Conservation (phyloP, 169 alveolate species). For the Cyclospora cayetanensis region DNA sequence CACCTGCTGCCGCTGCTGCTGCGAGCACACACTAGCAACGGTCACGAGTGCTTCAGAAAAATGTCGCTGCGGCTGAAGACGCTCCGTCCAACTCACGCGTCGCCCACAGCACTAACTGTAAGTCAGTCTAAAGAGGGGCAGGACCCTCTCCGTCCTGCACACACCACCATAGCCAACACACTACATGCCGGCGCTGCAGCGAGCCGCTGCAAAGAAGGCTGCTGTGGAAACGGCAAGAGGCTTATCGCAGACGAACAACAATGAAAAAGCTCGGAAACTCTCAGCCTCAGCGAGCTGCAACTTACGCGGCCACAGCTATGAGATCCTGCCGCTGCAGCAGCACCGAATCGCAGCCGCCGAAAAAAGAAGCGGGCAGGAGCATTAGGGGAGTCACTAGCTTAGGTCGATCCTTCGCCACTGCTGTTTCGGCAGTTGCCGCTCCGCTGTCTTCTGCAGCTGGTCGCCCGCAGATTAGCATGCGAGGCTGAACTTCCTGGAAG, state of each 20-base stretch:
- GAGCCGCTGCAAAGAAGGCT: not conserved
- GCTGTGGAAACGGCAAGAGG: too few species aligned
- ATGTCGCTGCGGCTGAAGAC: not conserved
- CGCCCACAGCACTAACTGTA: not conserved
- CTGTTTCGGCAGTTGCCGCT: not conserved
- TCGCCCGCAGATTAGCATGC: not conserved
- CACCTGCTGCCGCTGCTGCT: not conserved
- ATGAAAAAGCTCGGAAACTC: not conserved
- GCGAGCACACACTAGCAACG: too few species aligned
- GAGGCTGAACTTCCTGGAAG: not conserved
- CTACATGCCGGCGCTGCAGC: not conserved
- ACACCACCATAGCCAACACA: not conserved
- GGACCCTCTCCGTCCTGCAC: conserved; percentile 7
- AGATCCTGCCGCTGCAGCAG: conserved; percentile 1
- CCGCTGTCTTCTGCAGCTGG: not conserved
- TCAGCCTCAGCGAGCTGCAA: not conserved
- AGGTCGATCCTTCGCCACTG: not conserved
- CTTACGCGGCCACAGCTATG: not conserved
- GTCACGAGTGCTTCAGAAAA: too few species aligned
- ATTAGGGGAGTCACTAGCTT: not conserved
- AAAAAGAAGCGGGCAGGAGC: not conserved
- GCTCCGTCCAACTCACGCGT: too few species aligned
- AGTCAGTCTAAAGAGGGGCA: not conserved
- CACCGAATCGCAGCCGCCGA: not conserved
- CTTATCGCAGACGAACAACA: not conserved